These are phyloP conservation scores for Pelargonium myrrhifolium DNA, from an alignment of 441 rosid genomes.

Conservation along the genomic window DNA sequence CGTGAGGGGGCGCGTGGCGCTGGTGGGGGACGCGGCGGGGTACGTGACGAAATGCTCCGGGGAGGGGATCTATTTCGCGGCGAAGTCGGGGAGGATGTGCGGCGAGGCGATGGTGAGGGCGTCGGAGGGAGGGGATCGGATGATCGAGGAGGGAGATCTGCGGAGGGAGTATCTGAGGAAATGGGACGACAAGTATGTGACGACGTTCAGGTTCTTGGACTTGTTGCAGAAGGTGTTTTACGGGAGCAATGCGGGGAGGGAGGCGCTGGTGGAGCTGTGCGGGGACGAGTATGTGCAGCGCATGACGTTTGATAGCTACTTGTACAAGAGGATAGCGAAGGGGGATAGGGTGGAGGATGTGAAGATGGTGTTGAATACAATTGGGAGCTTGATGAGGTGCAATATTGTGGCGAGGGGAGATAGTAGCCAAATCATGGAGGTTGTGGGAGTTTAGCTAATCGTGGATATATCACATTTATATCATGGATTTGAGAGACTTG, in stretches of 20 bases:
- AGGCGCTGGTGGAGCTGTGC: conserved; percentile 90
- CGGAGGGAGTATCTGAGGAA: conserved; percentile 73
- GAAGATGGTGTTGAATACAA: conserved; percentile 77
- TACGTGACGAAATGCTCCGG: conserved; percentile 87
- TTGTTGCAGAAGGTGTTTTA: conserved; percentile 80
- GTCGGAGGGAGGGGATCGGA: conserved; percentile 68
- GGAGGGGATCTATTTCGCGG: conserved; percentile 87
- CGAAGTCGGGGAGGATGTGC: conserved; percentile 90
- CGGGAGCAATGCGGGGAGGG: conserved; percentile 79
- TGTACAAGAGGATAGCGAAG: conserved; percentile 71
- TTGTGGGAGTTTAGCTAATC: no score
- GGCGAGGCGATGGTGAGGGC: conserved; percentile 83
- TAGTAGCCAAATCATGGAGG: neutral
- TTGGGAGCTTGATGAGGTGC: conserved; percentile 78
- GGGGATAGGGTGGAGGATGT: conserved; percentile 75
- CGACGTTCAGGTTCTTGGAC: conserved; percentile 80
- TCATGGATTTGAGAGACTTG: no score
- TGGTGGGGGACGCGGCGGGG: conserved; percentile 88
- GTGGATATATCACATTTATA: no score
- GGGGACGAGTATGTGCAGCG: conserved; percentile 84
- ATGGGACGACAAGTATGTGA: conserved; percentile 90
- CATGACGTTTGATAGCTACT: conserved; percentile 91
- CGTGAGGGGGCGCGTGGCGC: conserved; percentile 54
- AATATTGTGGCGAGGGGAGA: neutral
- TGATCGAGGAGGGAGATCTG: conserved; percentile 79